Evolutionary conservation across 1,139 yeast species (phyloP).

Genomic region (Diutina mesorugosa): DNA sequence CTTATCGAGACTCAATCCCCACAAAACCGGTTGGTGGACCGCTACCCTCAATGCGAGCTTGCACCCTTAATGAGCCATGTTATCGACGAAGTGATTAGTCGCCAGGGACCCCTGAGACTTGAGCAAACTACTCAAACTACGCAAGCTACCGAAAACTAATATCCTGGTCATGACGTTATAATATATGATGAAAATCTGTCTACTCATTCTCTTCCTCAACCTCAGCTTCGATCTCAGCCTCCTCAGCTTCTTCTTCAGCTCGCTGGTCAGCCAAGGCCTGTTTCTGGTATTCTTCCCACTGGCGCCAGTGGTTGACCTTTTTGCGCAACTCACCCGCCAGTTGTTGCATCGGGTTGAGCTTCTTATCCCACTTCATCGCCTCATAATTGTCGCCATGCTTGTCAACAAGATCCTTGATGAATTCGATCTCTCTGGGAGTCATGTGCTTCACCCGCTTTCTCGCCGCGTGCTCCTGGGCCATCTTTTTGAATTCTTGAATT

Average conservation of each 20-base stretch:
- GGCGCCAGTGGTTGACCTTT: slow-evolving; percentile 57
- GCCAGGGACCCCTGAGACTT: background rate
- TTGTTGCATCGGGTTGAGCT: slow-evolving; percentile 72
- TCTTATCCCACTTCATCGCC: slow-evolving; percentile 87
- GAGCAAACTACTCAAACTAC: background rate
- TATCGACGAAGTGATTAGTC: slow-evolving; percentile 27
- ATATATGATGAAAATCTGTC: background rate
- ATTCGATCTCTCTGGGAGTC: slow-evolving; percentile 61
- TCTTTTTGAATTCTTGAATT: slow-evolving; percentile 48
- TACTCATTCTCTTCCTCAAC: background rate
- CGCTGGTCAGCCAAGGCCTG: background rate
- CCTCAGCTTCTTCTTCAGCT: background rate
- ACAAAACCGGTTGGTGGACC: slow-evolving; percentile 16
- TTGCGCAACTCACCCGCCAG: slow-evolving; percentile 72
- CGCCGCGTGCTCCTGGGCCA: slow-evolving; percentile 40
- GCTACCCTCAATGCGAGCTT: slow-evolving; percentile 24
- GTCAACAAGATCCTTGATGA: slow-evolving; percentile 37
- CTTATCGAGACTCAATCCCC: slow-evolving; percentile 52
- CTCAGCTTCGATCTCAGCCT: background rate
- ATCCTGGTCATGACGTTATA: background rate
- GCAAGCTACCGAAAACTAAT: background rate
- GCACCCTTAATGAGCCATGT: slow-evolving; percentile 40
- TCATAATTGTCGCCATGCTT: slow-evolving; percentile 84
- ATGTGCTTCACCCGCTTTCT: slow-evolving; percentile 12
- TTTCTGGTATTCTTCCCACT: slow-evolving; percentile 8